These are phyloP conservation scores for Macrophomina phaseolina DNA, from an alignment of 2,329 filamentous ascomycete species.

Conservation along the genomic window DNA sequence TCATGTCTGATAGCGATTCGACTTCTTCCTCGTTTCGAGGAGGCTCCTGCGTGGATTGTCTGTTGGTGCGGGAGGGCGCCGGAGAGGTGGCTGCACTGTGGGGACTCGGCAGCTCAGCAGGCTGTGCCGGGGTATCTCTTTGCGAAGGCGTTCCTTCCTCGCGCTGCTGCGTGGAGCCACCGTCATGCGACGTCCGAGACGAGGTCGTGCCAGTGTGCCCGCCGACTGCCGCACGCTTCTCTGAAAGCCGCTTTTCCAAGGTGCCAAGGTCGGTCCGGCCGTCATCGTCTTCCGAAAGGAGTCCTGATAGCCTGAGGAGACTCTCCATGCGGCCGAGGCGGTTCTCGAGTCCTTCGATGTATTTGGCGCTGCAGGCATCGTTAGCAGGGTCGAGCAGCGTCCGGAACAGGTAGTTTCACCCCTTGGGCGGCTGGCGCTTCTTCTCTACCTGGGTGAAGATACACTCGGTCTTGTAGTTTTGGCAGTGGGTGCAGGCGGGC, in stretches of 20 bases:
- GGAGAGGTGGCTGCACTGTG: conserved; percentile 59
- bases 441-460: conserved; percentile 98
- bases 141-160: conserved; percentile 37
- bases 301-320: conserved; percentile 80
- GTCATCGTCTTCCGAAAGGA: conserved; percentile 84
- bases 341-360: conserved; percentile 96
- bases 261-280: conserved; percentile 86
- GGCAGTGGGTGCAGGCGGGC: conserved; percentile 92
- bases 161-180: conserved; percentile 11
- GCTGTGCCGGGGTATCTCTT: conserved; percentile 54
- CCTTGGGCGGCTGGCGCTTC: conserved; percentile 96
- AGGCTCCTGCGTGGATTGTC: conserved; percentile 48
- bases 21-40: conserved; percentile 66
- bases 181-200: conserved; percentile 24
- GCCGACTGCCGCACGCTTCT: conserved; percentile 46
- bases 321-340: conserved; percentile 95
- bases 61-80: conserved; percentile 46
- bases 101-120: conserved; percentile 54
- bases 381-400: conserved; percentile 17
- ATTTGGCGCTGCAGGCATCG: conserved; percentile 74
- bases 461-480: conserved; percentile 97
- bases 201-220: conserved; percentile 38
- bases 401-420: conserved; percentile 61
- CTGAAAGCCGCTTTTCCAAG: conserved; percentile 75
- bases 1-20: conserved; percentile 92